Base-by-base conservation (phyloP, 371 early-diverging fungal species). In the Mortierella polycephala region DNA sequence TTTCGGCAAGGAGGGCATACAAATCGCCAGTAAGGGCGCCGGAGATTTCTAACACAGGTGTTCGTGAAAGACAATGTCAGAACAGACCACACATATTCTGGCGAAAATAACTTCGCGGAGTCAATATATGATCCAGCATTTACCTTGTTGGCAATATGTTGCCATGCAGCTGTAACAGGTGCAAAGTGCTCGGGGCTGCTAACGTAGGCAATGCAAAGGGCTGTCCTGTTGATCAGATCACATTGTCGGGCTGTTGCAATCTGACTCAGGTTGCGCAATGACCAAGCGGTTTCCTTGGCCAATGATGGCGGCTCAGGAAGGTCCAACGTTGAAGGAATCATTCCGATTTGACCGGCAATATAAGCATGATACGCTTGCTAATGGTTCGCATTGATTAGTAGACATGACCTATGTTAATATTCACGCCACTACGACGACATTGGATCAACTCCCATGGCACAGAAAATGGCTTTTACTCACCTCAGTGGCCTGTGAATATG, bases 291-390 rank as follows among this genome's bases (percentile, higher is more conserved):
- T 61, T 83, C 81, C 40, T 70, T 65, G 20, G 67, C 67, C 44
- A 81, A 61, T 0, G 80, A 70, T 0, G 81, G 56, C 8, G 81
- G 74, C 40, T 65, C 74, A 0, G 91, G 91, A 16, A 92, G 75
- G 55, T 82, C 62, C 81, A 93, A 83, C 0, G 85, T 85, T 16
- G 83, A 69, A 9, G 94, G 94, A 30, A 91, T 81, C 60, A 94
- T 85, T 5, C 93, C 93, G 58, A 94, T 94, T 74, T 92, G 92
- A 9, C 94, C 94, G 7, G 94, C 92, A 61, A 92, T 82, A 72
- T 79, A 91, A 13, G 84, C 73, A 64, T 89, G 89, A 30, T 86
- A 86, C n/a, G 74, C 72, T 41, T 85, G 81, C 88, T 89, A 67
- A 54, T 12, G 51, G 7, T 53, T 2, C 53, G 10, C 44, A 57